phyloP scores from a whole-genome alignment of 1,284 basidiomycete genomes.

The Hymenochaete sp. region DNA sequence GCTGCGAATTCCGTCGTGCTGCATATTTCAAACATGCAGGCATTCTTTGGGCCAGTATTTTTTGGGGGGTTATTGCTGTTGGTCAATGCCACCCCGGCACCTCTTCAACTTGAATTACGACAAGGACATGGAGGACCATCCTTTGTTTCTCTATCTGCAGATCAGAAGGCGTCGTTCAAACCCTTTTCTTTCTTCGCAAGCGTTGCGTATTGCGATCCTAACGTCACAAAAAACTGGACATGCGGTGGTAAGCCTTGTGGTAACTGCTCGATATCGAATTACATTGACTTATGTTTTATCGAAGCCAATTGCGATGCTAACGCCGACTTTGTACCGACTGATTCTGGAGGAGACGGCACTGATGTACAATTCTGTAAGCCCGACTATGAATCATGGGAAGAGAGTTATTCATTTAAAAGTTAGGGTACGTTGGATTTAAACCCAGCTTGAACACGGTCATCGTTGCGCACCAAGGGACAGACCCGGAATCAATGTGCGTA shows the following conservation, averaged over 20 bases:
- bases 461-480: conserved; percentile 30
- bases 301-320: conserved; percentile 47
- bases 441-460: conserved; percentile 25
- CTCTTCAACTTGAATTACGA: no score
- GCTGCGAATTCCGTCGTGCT: no score
- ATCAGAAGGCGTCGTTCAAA: conserved; percentile 39
- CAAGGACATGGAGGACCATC: no score
- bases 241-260: conserved; percentile 40
- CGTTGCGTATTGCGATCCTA: conserved; percentile 44
- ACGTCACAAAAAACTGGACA: conserved; percentile 40
- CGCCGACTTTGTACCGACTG: conserved; percentile 43
- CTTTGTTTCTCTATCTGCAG: conserved; percentile 33
- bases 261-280: not conserved
- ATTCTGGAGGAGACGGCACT: conserved; percentile 53
- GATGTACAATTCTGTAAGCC: conserved; percentile 39
- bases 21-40: no score
- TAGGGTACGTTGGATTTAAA: conserved; percentile 33
- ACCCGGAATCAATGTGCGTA: conserved; percentile 24
- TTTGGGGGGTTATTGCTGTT: no score
- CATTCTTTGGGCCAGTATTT: no score
- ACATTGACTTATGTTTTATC: not conserved
- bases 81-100: no score
- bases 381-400: conserved; percentile 16
- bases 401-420: not conserved
- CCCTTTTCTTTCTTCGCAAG: conserved; percentile 49